These are phyloP conservation scores for Lathyrus tuberosus DNA, from an alignment of 306 rosid genomes.

Conservation along the genomic window DNA sequence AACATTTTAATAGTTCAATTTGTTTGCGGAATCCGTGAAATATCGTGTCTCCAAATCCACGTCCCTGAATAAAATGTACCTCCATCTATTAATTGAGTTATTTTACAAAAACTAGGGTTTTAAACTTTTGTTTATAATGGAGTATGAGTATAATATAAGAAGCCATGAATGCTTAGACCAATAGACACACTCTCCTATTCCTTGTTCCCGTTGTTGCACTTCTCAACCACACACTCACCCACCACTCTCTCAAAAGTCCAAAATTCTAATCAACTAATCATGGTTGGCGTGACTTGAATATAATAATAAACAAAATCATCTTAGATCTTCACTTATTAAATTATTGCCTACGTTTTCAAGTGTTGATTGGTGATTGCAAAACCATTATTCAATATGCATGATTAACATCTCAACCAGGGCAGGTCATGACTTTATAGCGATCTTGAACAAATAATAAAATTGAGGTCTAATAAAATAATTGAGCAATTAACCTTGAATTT, in stretches of 20 bases:
- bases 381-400: neutral
- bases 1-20: too few species aligned
- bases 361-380: neutral
- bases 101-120: too few species aligned
- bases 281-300: slow-evolving; percentile 34
- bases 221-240: slow-evolving; percentile 19
- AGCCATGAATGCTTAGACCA: neutral
- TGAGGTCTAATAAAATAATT: too few species aligned
- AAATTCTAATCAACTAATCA: slow-evolving; percentile 32
- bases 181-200: neutral
- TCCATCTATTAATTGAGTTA: too few species aligned
- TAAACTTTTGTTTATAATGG: neutral
- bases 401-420: neutral
- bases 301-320: slow-evolving; percentile 31
- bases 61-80: too few species aligned
- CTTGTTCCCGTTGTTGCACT: slow-evolving; percentile 15
- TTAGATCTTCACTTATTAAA: slow-evolving; percentile 12
- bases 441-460: too few species aligned
- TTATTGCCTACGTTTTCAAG: neutral
- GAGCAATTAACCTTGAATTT: too few species aligned
- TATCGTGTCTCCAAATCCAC: too few species aligned
- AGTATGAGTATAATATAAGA: neutral
- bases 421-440: too few species aligned
- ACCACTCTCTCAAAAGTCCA: slow-evolving; percentile 8
- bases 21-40: too few species aligned